phyloP scores from a whole-genome alignment of 2,329 filamentous ascomycete genomes.

The Zymoseptoria passerinii region DNA sequence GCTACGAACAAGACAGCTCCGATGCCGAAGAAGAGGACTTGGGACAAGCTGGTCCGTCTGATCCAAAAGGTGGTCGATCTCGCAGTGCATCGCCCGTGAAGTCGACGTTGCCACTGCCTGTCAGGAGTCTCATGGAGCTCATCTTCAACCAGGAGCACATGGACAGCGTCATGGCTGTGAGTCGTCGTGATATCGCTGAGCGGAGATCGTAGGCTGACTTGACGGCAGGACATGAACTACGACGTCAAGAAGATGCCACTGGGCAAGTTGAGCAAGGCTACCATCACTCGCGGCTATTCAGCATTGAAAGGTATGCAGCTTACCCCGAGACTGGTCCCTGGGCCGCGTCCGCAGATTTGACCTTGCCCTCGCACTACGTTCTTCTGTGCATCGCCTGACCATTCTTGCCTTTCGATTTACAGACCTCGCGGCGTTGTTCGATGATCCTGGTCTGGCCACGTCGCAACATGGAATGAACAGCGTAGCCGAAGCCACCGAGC shows the following conservation, averaged over 20 bases:
- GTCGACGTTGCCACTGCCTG: conserved; percentile 36
- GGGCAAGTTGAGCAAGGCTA: conserved; percentile 74
- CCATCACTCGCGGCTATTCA: conserved; percentile 66
- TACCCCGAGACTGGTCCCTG: too few relatives aligned
- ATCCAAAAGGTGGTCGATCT: conserved; percentile 1
- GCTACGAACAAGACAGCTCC: conserved; percentile 63
- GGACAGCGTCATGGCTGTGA: conserved; percentile 38
- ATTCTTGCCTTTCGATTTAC: conserved; percentile 36
- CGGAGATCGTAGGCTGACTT: background rate
- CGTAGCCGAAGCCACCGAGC: conserved; percentile 42
- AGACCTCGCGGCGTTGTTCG: conserved; percentile 60
- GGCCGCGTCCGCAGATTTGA: too few relatives aligned
- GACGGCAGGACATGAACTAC: conserved; percentile 59
- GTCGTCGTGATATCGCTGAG: too few relatives aligned
- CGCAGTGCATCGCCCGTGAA: conserved; percentile 29
- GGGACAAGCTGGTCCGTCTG: background rate
- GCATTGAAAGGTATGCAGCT: conserved; percentile 48
- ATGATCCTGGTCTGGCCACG: conserved; percentile 42
- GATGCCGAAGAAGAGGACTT: conserved; percentile 45
- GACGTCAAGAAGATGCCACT: conserved; percentile 70
- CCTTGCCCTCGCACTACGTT: too few relatives aligned
- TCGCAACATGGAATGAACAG: conserved; percentile 28
- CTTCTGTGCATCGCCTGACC: too few relatives aligned
- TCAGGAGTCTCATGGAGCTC: conserved; percentile 54
- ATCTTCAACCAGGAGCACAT: conserved; percentile 78